Conservation (phyloP, 1,284 basidiomycete genomes). For the Cutaneotrichosporon mucoides region DNA sequence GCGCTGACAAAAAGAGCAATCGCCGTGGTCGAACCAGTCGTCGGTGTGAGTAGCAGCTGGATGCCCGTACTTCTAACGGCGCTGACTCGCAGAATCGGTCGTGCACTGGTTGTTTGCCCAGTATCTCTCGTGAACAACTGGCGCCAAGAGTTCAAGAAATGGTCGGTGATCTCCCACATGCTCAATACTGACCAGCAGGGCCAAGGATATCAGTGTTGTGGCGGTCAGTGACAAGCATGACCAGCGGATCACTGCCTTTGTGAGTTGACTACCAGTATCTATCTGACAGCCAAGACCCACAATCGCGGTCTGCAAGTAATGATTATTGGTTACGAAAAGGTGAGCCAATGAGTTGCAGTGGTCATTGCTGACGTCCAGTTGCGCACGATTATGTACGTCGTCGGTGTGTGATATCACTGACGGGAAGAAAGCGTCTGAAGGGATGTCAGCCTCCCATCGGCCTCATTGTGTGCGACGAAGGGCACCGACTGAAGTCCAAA, state of each 20-base stretch:
- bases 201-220: conserved; percentile 55
- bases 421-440: conserved; percentile 42
- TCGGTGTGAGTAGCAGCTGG: conserved; percentile 45
- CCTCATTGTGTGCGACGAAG: conserved; percentile 94
- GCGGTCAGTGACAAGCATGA: conserved; percentile 71
- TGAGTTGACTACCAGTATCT: conserved; percentile 56
- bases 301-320: conserved; percentile 75
- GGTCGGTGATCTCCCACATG: conserved; percentile 51
- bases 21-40: conserved; percentile 63
- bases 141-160: conserved; percentile 93
- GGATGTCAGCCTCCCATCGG: conserved; percentile 70
- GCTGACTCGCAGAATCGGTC: conserved; percentile 55
- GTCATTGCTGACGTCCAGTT: conserved; percentile 51
- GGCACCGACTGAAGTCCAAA: conserved; percentile 84
- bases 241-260: conserved; percentile 65
- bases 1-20: conserved; percentile 57
- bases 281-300: conserved; percentile 24
- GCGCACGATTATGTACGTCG: conserved; percentile 66
- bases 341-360: conserved; percentile 12
- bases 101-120: conserved; percentile 89
- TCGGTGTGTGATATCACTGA: conserved; percentile 3
- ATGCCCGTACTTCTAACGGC: too few relatives aligned
- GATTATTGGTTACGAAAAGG: conserved; percentile 88
- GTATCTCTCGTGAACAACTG: conserved; percentile 95
- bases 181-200: conserved; percentile 5